Evolutionary conservation across 2,329 filamentous ascomycete genomes (phyloP).

Genomic region (Neospermospora avenae): DNA sequence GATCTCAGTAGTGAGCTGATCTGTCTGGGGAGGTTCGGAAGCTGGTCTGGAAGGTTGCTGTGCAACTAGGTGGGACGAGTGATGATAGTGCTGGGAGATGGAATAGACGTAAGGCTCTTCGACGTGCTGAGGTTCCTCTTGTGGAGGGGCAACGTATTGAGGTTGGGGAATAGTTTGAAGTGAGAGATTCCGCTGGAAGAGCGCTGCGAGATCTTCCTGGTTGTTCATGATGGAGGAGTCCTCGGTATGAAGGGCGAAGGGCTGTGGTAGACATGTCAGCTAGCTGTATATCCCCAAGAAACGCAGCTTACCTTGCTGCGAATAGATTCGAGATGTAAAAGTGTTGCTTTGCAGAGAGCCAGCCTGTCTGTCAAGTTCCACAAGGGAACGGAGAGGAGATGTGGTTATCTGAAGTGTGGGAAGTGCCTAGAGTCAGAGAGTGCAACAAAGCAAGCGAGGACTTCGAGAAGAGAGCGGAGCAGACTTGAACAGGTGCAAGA

Average conservation of each 20-base stretch:
- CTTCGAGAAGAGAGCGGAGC: conserved; percentile 31
- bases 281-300: conserved; percentile 11
- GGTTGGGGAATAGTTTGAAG: conserved; percentile 41
- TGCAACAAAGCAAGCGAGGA: conserved; percentile 25
- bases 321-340: conserved; percentile 24
- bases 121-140: conserved; percentile 35
- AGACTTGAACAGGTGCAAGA: conserved; percentile 33
- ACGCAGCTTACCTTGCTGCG: conserved; percentile 34
- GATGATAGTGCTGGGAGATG: conserved; percentile 79
- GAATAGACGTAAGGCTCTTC: conserved; percentile 62
- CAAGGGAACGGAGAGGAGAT: conserved; percentile 4
- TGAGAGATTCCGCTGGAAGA: conserved; percentile 75
- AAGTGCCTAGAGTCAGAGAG: conserved; percentile 32
- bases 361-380: conserved; percentile 19
- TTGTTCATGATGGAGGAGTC: conserved; percentile 54
- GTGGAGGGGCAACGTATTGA: conserved; percentile 29
- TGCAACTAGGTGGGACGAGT: conserved; percentile 64
- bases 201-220: conserved; percentile 76
- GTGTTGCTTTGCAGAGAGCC: conserved; percentile 28
- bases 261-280: conserved; percentile 23
- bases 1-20: conserved; percentile 50
- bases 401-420: conserved; percentile 23
- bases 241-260: conserved; percentile 38
- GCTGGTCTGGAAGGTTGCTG: conserved; percentile 45
- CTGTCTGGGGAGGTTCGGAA: conserved; percentile 49